phyloP scores from a whole-genome alignment of 208 protist genomes.

The Trypanosoma grayi region DNA sequence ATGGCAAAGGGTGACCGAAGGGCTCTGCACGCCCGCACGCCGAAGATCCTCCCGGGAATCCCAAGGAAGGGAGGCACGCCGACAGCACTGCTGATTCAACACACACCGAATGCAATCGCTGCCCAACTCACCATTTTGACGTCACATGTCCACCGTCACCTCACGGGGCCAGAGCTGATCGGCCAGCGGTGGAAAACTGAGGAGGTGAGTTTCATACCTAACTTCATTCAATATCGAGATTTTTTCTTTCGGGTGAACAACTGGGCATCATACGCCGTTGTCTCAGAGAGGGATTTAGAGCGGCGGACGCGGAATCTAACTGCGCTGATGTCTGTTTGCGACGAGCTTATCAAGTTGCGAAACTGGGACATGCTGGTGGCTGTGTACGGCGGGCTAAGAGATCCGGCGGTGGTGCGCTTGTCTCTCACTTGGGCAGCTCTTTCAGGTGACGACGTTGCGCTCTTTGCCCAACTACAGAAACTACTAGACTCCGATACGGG shows the following conservation, averaged over 20 bases:
- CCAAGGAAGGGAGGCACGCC: background rate
- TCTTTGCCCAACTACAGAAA: constrained; percentile 8
- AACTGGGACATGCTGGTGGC: constrained; percentile 42
- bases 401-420: constrained; percentile 18
- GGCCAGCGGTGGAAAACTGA: constrained; percentile 16
- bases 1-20: constrained; percentile 24
- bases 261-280: constrained; percentile 28
- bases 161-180: constrained; percentile 17
- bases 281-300: constrained; percentile 19
- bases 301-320: constrained; percentile 15
- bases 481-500: constrained; percentile 11
- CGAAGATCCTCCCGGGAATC: constrained; percentile 2
- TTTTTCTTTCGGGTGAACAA: constrained; percentile 28
- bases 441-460: background rate
- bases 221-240: constrained; percentile 29
- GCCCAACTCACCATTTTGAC: constrained; percentile 33
- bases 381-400: constrained; percentile 23
- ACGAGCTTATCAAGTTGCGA: constrained; percentile 22
- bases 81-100: constrained; percentile 14
- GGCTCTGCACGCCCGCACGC: constrained; percentile 2
- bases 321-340: constrained; percentile 20
- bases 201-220: constrained; percentile 6
- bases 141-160: constrained; percentile 16
- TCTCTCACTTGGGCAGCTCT: constrained; percentile 6
- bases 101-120: constrained; percentile 23